Evolutionary conservation across 2,329 filamentous ascomycete species (phyloP), one percentile per base, ranked within the genome.

Genomic region (Apiospora pterosperma): DNA sequence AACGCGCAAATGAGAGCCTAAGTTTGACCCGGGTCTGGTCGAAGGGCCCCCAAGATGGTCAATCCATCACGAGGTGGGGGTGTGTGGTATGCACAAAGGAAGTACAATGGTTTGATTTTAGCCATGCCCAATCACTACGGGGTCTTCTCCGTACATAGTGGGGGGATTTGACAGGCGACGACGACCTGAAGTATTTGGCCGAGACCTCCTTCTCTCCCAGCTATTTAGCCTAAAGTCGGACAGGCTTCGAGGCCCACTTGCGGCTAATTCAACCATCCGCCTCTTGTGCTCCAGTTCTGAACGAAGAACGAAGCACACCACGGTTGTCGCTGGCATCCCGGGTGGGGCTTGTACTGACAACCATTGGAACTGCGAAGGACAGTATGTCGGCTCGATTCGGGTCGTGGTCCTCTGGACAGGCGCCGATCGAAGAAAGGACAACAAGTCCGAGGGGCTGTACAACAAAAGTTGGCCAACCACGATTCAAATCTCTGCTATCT

Each of bases 1-100:
- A 62, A 62, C 63, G 63, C 63, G 61, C 63, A 52, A 64, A 64
- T 64, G 44, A 59, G 59, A 59, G 36, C 5, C 59, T n/a, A 21
- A 21, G 31, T 19, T 38, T 14, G 34, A 23, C 6, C 31, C 34
- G 55, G 55, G 55, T 23, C n/a, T 25, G 55, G 11, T 38, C 55
- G 21, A 41, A n/a, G 42, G 23, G 5, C 23, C 12, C 21, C 42
- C 12, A 48, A 28, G 23, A 48, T 28, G 19, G 12, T 25, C 44
- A 52, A 31, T 52, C 25, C 25, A 52, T 48, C 23, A 48, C 12
- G 42, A 52, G 25, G 44, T 14, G 14, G 12, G 25, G 4, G 28
- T 34, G 16, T 36, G 16, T 31, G 28, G 28, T 41, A n/a, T 41
- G 39, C 10, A 8, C 38, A 39, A n/a, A n/a, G 36, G 6, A 41